A percentile compares a stretch with the other conserved stretches of the same genome.
phyloP scores from a whole-genome alignment of 73 alveolate species.

The Blepharisma stoltei region DNA sequence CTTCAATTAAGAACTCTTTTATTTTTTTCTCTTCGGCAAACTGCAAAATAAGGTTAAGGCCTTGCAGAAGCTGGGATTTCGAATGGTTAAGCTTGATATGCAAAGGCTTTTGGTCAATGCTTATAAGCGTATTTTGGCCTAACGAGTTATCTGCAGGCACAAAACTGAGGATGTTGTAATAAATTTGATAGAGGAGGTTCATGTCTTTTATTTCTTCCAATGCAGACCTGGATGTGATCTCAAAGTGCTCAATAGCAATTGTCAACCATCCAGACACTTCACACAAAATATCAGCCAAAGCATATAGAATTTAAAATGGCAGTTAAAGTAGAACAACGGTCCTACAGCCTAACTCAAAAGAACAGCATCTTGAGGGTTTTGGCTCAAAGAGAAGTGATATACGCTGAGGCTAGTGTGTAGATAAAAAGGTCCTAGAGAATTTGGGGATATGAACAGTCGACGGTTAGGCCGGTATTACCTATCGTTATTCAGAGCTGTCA shows the following conservation, averaged over 20 bases:
- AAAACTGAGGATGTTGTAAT: neutral
- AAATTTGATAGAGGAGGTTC: neutral
- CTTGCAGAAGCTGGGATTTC: slow-evolving; percentile 33
- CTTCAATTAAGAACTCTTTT: neutral
- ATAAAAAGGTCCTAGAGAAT: too few relatives aligned
- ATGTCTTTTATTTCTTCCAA: slow-evolving; percentile 7
- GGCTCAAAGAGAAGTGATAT: too few relatives aligned
- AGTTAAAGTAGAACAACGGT: too few relatives aligned
- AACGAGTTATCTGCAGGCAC: too few relatives aligned
- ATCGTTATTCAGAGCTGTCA: too few relatives aligned
- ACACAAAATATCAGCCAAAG: neutral
- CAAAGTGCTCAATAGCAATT: slow-evolving; percentile 27
- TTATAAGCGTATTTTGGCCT: too few relatives aligned
- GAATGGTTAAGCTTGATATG: slow-evolving; percentile 11
- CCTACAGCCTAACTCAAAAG: too few relatives aligned
- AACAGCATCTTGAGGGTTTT: too few relatives aligned
- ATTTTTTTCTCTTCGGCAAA: neutral
- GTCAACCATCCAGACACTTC: slow-evolving; percentile 1
- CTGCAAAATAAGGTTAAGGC: slow-evolving; percentile 30
- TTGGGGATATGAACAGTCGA: too few relatives aligned
- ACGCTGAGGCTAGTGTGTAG: too few relatives aligned
- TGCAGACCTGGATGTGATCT: neutral
- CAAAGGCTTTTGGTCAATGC: neutral
- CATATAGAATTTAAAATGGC: too few relatives aligned
- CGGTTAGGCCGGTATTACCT: too few relatives aligned